A percentile compares a stretch with the other conserved stretches of the same genome.
These are phyloP conservation scores for Colletotrichum tropicale DNA, from an alignment of 2,329 filamentous ascomycete species.

Conservation along the genomic window DNA sequence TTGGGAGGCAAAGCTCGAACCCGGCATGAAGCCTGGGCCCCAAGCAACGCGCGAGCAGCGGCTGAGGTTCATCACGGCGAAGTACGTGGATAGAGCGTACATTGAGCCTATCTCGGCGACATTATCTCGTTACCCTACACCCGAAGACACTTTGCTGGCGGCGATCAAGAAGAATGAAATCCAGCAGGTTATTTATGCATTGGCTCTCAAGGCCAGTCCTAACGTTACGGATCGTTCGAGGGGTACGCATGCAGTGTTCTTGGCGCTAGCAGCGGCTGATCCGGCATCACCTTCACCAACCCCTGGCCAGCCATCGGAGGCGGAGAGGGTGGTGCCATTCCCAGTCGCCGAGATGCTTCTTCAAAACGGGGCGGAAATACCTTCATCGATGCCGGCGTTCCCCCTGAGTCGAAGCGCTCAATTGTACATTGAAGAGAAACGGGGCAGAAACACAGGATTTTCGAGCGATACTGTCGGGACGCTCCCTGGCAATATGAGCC, in stretches of 20 bases:
- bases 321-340: conserved; percentile 71
- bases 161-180: conserved; percentile 97
- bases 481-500: conserved; percentile 53
- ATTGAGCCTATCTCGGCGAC: conserved; percentile 80
- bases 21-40: conserved; percentile 72
- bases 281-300: conserved; percentile 74
- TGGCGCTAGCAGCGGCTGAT: conserved; percentile 91
- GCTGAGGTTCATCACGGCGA: conserved; percentile 92
- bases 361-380: conserved; percentile 93
- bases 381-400: conserved; percentile 75
- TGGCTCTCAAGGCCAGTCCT: conserved; percentile 85
- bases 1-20: conserved; percentile 88
- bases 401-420: conserved; percentile 82
- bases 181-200: conserved; percentile 87
- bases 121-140: conserved; percentile 74
- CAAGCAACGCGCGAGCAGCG: conserved; percentile 87
- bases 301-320: conserved; percentile 40
- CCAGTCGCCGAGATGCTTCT: conserved; percentile 88
- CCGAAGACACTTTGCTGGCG: conserved; percentile 88
- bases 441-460: conserved; percentile 51
- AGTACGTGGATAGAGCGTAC: conserved; percentile 86
- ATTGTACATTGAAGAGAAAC: conserved; percentile 83
- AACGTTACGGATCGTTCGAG: conserved; percentile 87
- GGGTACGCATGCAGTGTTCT: conserved; percentile 85
- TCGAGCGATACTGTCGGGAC: conserved; percentile 65